Evolutionary conservation across 768 basidiomycete species (phyloP), one percentile per base, ranked within the genome.

Genomic region (Kwoniella sp.): DNA sequence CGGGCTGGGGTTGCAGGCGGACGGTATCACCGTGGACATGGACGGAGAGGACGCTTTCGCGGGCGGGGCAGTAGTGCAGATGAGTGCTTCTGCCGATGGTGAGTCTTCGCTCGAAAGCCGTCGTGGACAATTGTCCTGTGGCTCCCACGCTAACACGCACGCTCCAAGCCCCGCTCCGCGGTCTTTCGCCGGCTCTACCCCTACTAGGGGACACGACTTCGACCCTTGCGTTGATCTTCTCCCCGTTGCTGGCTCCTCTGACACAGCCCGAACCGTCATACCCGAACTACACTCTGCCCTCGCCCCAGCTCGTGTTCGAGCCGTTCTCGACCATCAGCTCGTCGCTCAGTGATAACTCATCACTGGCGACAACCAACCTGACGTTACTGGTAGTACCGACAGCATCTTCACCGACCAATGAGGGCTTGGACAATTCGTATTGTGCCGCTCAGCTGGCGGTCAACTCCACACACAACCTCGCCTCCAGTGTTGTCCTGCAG

Each of bases 221-320:
- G 3, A 50, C 52, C 22, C 59, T 63, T 29, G 58, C 61, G 0
- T 61, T 75, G 17, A 37, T 75, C 31, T 69, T 73, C 46, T 70
- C 73, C 0, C 70, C 70, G 0, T 32, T 69, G 3, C 55, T 74
- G 17, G 48, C 49, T 14, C 14, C 56, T 1, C 29, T 43, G 5
- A 50, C 60, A 7, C 50, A 55, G 12, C 3, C 11, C 25, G 61
- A 59, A 42, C 73, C 71, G 1, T 42, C 72, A 1, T 75, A 74
- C 41, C 74, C 74, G 10, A 71, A 72, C 46, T 75, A 75, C 59
- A 72, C 69, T 14, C 63, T 75, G 8, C 69, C 71, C 9, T 47
- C 59, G 2, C 36, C 66, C 9, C 52, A 62, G 50, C 43, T 70
- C 10, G 38, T 47, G 26, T 17, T 57, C 26, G 46, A 46, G 12